phyloP scores from a whole-genome alignment of 768 basidiomycete genomes.

The Amanita phalloides region DNA sequence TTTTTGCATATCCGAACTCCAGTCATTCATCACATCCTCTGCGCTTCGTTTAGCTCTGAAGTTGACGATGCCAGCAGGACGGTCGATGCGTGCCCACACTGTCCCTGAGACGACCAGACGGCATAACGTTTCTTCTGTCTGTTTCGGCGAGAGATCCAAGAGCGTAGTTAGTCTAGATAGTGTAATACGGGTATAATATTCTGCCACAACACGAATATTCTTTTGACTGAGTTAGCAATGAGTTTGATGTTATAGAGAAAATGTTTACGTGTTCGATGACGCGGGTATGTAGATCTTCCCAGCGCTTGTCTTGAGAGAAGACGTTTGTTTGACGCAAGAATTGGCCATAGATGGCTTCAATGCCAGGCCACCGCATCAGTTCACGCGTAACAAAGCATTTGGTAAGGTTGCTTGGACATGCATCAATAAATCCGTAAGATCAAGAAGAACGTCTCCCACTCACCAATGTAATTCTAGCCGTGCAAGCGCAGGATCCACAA shows the following conservation, averaged over 20 bases:
- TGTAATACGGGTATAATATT: conserved; percentile 93
- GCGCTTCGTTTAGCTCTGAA: conserved; percentile 77
- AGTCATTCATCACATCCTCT: conserved; percentile 95
- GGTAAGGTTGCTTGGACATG: conserved; percentile 64
- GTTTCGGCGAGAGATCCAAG: conserved; percentile 70
- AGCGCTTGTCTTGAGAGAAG: conserved; percentile 69
- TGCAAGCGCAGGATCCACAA: conserved; percentile 62
- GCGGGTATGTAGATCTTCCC: conserved; percentile 92
- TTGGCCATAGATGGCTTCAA: conserved; percentile 79
- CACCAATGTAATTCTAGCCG: conserved; percentile 85
- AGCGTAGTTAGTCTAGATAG: conserved; percentile 73
- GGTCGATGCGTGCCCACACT: conserved; percentile 89
- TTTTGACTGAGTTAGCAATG: conserved; percentile 19
- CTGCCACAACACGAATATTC: conserved; percentile 92
- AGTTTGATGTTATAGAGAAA: background rate
- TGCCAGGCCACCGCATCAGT: conserved; percentile 95
- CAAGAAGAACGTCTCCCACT: conserved; percentile 9
- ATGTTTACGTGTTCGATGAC: conserved; percentile 89
- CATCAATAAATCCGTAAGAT: conserved; percentile 9
- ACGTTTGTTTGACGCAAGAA: conserved; percentile 74
- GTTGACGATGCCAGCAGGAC: conserved; percentile 80
- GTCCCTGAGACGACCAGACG: conserved; percentile 87
- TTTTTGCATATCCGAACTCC: conserved; percentile 95
- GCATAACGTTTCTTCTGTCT: conserved; percentile 84
- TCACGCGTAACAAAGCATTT: conserved; percentile 92